Percentiles rank a stretch among this genome's conserved stretches.
Evolutionary conservation across 1,284 basidiomycete species (phyloP).

Genomic region (Pyrrhoderma lamaoense): DNA sequence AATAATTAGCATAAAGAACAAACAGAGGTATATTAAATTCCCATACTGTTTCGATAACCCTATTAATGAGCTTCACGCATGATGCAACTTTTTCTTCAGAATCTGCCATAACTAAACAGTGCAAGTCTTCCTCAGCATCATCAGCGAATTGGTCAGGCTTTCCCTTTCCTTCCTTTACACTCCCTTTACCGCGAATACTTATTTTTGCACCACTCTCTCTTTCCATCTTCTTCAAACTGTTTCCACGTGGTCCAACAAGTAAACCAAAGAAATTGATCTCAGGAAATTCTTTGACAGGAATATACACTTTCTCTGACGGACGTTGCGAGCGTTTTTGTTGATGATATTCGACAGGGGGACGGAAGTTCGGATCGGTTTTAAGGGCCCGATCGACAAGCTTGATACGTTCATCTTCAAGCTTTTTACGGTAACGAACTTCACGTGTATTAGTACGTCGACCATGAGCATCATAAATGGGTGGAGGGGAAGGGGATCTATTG

Average conservation of each 20-base stretch:
- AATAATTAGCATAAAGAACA: slow-evolving; percentile 15
- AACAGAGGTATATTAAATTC: neutral
- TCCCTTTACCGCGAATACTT: slow-evolving; percentile 95
- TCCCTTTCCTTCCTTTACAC: slow-evolving; percentile 97
- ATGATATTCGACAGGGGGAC: slow-evolving; percentile 92
- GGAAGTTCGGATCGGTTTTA: slow-evolving; percentile 97
- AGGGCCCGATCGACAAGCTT: slow-evolving; percentile 91
- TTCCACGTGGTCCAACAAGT: slow-evolving; percentile 95
- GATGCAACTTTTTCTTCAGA: slow-evolving; percentile 84
- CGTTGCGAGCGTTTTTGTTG: slow-evolving; percentile 88
- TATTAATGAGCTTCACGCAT: slow-evolving; percentile 95
- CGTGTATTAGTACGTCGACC: slow-evolving; percentile 97
- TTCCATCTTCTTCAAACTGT: slow-evolving; percentile 99
- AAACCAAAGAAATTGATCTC: slow-evolving; percentile 99
- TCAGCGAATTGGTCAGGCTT: slow-evolving; percentile 88
- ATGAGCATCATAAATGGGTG: slow-evolving; percentile 94
- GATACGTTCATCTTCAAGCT: slow-evolving; percentile 95
- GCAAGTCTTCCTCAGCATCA: slow-evolving; percentile 98
- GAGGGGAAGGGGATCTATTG: slow-evolving; percentile 85
- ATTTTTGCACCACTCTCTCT: slow-evolving; percentile 97
- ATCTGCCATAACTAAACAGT: slow-evolving; percentile 95
- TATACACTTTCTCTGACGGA: slow-evolving; percentile 96
- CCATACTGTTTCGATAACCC: slow-evolving; percentile 93
- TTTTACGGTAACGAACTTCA: slow-evolving; percentile 96
- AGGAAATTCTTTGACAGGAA: slow-evolving; percentile 98